Base-by-base conservation (phyloP, 2,329 filamentous ascomycete species). In the Xylaria digitata region DNA sequence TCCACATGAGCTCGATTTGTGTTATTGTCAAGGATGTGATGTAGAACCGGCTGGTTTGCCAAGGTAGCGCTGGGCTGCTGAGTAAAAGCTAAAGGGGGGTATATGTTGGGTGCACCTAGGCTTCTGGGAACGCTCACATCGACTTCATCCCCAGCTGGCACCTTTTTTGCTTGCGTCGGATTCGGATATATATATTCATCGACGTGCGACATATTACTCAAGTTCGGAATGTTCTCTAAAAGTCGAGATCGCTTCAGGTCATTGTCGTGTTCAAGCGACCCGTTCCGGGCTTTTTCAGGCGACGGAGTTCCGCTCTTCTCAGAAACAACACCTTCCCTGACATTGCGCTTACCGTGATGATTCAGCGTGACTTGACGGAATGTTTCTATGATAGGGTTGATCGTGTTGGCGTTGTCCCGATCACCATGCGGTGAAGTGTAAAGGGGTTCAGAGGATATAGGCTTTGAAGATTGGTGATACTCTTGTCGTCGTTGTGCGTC, bases 321-420 rank as follows among this genome's bases (percentile, higher is more conserved):
- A 15, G 66, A 67, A 32, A 69, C 57, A 30, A 67, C 55, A 15
- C 68, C 69, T n/a, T 54, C 54, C 15, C 34, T 9, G 7, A 74
- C 61, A 13, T 66, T 66, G 43, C 74, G 74, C 34, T 45, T 52
- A 23, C 74, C 74, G 2, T 55, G 7, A 6, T 62, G 21, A 43
- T 64, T 65, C n/a, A 75, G 19, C 15, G 67, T 74, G 50, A 74
- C 74, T 11, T 71, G 71, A 1, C 61, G 71, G 34, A 68, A 75
- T n/a, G 70, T 74, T 23, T 76, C 73, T 15, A 46, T 23, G 23
- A 68, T 67, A 3, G 49, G 9, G 21, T 63, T 57, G 23, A 53
- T 53, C 32, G 26, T 49, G 40, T 40, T 9, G 6, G 21, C 23
- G 34, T 48, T 19, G 11, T 37, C 19, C 3, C 21, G 30, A 26